Conservation (phyloP, 371 early-diverging fungal species). For the Rhizopus sp. region DNA sequence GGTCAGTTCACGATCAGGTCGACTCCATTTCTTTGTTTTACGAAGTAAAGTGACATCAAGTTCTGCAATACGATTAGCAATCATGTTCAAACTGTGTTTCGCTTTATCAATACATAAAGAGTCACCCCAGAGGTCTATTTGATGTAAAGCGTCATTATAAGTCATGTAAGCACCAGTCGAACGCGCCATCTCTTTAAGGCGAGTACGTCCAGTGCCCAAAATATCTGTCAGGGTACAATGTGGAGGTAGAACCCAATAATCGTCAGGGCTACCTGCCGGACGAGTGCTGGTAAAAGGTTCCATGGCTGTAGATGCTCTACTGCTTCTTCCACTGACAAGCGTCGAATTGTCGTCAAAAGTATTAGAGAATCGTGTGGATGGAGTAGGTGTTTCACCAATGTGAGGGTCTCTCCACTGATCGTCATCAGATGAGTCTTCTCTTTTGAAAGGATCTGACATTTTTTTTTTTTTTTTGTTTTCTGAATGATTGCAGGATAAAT, state of each 20-base stretch:
- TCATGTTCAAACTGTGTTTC: constrained; percentile 25
- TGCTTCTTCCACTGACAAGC: not conserved
- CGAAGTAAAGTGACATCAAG: constrained; percentile 10
- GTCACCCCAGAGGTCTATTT: constrained; percentile 53
- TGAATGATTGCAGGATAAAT: too few relatives aligned
- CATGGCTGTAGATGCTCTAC: not conserved
- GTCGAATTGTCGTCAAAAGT: constrained; percentile 4
- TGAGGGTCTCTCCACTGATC: constrained; percentile 27
- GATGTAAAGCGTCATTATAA: constrained; percentile 36
- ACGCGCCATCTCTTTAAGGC: constrained; percentile 28
- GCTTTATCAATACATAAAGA: constrained; percentile 21
- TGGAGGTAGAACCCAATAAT: constrained; percentile 47
- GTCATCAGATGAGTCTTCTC: constrained; percentile 10
- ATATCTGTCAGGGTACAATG: constrained; percentile 22
- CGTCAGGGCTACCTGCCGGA: constrained; percentile 19
- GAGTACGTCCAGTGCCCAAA: constrained; percentile 19
- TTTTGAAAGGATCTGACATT: constrained; percentile 34
- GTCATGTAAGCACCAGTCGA: constrained; percentile 30
- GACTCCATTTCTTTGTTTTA: constrained; percentile 44
- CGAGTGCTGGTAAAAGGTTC: too few relatives aligned
- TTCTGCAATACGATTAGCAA: constrained; percentile 15
- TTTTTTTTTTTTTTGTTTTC: not conserved
- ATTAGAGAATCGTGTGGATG: constrained; percentile 6
- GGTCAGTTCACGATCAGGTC: constrained; percentile 45
- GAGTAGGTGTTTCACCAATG: not conserved